Percentiles rank a stretch among this genome's conserved stretches.
These are phyloP conservation scores for Lactarius evosmus DNA, from an alignment of 768 basidiomycete species.

Conservation along the genomic window DNA sequence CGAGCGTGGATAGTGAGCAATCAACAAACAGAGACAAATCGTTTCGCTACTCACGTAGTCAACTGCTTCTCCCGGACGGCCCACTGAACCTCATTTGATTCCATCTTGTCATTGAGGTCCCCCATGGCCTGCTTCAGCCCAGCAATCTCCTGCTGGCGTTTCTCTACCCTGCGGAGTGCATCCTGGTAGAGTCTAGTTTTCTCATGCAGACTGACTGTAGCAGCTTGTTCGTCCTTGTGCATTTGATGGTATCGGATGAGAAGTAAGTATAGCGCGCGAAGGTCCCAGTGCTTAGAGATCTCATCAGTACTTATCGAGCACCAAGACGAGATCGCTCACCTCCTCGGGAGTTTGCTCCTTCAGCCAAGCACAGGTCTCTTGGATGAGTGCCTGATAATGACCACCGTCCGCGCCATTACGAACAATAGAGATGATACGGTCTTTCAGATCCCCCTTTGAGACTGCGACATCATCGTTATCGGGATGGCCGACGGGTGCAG, in stretches of 20 bases:
- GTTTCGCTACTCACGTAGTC: conserved; percentile 10
- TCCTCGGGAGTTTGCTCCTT: conserved; percentile 23
- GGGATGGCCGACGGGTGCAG: conserved; percentile 4
- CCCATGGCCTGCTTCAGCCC: conserved; percentile 19
- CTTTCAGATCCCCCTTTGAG: conserved; percentile 25
- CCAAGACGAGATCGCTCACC: conserved; percentile 7
- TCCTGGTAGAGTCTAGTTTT: conserved; percentile 26
- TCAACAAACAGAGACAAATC: not conserved
- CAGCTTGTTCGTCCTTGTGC: conserved; percentile 28
- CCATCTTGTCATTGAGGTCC: conserved; percentile 21
- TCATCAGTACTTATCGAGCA: not conserved
- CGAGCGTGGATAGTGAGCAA: conserved; percentile 6
- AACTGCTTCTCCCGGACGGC: conserved; percentile 21
- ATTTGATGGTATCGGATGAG: conserved; percentile 27
- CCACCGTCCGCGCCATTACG: conserved; percentile 27
- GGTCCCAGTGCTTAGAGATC: conserved; percentile 28
- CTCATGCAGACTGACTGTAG: conserved; percentile 22
- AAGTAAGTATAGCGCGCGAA: conserved; percentile 27
- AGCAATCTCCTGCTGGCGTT: conserved; percentile 15
- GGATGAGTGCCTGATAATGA: conserved; percentile 26
- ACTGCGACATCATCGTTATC: conserved; percentile 2
- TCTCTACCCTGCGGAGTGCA: conserved; percentile 16
- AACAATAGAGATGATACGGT: conserved; percentile 24
- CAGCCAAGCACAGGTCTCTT: conserved; percentile 26
- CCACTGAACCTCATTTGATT: conserved; percentile 20